Evolutionary conservation across 1,284 basidiomycete species (phyloP), one percentile per base, ranked within the genome.

Genomic region (Xerocomus minutiporus): DNA sequence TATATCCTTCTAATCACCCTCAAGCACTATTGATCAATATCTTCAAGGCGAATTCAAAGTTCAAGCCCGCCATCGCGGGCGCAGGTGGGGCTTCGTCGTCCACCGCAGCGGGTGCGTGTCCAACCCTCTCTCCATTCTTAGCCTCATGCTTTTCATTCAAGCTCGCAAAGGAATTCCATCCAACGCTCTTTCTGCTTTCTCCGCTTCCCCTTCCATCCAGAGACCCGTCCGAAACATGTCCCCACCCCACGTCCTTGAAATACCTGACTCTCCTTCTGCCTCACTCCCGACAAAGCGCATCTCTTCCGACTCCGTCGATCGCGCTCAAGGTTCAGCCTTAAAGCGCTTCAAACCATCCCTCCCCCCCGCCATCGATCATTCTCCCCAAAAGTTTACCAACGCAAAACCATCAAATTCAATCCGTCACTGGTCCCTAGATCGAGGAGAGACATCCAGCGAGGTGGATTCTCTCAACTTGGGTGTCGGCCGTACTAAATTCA

Each of bases 331-430:
- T 26, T 64, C 70, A 1, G 57, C 68, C 5, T 53, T 60, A 6
- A 82, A 82, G 58, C 72, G 78, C 15, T 65, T 70, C 31, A 80
- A 75, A 51, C 68, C 63, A 23, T 60, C 65, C 23, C 23, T 48
- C 8, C 53, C 53, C 5, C 57, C 60, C 2, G 64, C 71, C 45
- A 75, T 76, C 57, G 78, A 80, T 59, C 75, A 75, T 48, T 17
- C 63, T 26, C 57, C 57, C 38, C 47, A 26, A 7, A 54, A 35
- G 20, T 15, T 46, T 13, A 17, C 58, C 41, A 55, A 50, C 46
- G 48, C 23, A 47, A 65, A 45, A 15, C 28, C 32, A 4, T 41
- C 53, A 9, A 11, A 29, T 2, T 23, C 55, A 5, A 5, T 46
- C 9, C 59, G 52, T 29, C 56, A 48, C 36, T 36, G 43, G 41